Evolutionary conservation across 179 eudicot genomes (phyloP).

Genomic region (Spinacia oleracea): DNA sequence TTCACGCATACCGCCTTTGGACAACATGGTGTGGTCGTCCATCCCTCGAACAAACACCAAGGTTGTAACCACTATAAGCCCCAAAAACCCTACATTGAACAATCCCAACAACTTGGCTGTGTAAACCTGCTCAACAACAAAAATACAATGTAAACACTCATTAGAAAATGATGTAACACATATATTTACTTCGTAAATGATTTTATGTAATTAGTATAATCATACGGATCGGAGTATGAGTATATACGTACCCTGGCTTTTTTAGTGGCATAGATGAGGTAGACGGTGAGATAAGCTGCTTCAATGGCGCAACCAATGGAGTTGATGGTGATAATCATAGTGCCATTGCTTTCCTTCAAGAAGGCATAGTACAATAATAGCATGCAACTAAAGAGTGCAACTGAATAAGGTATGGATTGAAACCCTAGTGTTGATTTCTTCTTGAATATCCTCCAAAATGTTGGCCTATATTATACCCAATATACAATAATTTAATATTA

Average conservation of each 20-base stretch:
- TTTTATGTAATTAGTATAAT: no score
- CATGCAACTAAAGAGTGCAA: constrained; percentile 84
- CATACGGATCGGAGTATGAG: no score
- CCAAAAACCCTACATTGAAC: constrained; percentile 50
- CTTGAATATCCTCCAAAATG: constrained; percentile 63
- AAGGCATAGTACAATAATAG: constrained; percentile 62
- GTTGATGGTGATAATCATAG: constrained; percentile 67
- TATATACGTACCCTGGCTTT: constrained; percentile 55
- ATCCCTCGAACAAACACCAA: constrained; percentile 26
- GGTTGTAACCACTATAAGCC: constrained; percentile 44
- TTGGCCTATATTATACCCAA: constrained; percentile 50
- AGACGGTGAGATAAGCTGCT: constrained; percentile 48
- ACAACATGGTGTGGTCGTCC: constrained; percentile 21
- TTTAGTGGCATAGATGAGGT: constrained; percentile 63
- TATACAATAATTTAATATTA: neutral
- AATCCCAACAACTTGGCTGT: constrained; percentile 54
- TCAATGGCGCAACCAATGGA: constrained; percentile 56
- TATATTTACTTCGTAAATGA: neutral
- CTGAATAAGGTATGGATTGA: constrained; percentile 69
- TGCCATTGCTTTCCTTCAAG: constrained; percentile 46
- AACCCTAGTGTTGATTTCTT: constrained; percentile 82
- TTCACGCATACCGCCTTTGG: constrained; percentile 38
- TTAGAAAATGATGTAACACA: neutral
- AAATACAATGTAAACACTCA: neutral
- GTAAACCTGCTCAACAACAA: constrained; percentile 37